Evolutionary conservation across 176 grass and related monocot genomes (phyloP).

Genomic region (Avena sativa): DNA sequence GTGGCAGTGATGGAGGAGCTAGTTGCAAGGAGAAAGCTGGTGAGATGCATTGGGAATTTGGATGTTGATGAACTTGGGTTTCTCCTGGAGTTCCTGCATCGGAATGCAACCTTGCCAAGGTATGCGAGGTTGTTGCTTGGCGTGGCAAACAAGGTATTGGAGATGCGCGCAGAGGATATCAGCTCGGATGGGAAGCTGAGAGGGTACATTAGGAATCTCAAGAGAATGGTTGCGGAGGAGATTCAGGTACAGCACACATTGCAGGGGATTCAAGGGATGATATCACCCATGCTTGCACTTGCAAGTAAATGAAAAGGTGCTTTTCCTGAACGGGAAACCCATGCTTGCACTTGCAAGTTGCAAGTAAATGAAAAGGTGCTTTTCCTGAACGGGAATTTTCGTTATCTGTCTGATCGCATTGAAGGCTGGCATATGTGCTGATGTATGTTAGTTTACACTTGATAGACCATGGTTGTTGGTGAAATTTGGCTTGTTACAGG

Average conservation of each 20-base stretch:
- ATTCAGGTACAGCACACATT: conserved; percentile 82
- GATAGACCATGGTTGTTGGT: conserved; percentile 5
- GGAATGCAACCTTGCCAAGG: conserved; percentile 66
- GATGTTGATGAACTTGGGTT: conserved; percentile 56
- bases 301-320: conserved; percentile 63
- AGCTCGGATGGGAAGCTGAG: conserved; percentile 55
- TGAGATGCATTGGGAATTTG: conserved; percentile 70
- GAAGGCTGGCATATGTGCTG: neutral
- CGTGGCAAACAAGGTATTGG: conserved; percentile 80
- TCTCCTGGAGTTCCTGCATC: conserved; percentile 68
- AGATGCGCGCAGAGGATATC: conserved; percentile 70
- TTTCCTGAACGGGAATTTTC: conserved; percentile 13
- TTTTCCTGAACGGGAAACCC: conserved; percentile 37
- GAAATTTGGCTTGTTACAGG: conserved; percentile 22
- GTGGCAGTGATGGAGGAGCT: conserved; percentile 92
- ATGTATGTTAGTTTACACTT: conserved; percentile 37
- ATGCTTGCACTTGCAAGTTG: conserved; percentile 70
- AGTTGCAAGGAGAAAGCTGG: conserved; percentile 79
- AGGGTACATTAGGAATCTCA: conserved; percentile 64
- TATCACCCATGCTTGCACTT: conserved; percentile 79
- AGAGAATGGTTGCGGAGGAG: conserved; percentile 70
- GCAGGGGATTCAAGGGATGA: conserved; percentile 92
- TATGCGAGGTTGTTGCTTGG: conserved; percentile 77
- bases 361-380: conserved; percentile 49
- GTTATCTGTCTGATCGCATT: conserved; percentile 1